These are phyloP conservation scores for Gilbertella persicaria DNA, from an alignment of 371 early-diverging fungal genomes.

Conservation along the genomic window DNA sequence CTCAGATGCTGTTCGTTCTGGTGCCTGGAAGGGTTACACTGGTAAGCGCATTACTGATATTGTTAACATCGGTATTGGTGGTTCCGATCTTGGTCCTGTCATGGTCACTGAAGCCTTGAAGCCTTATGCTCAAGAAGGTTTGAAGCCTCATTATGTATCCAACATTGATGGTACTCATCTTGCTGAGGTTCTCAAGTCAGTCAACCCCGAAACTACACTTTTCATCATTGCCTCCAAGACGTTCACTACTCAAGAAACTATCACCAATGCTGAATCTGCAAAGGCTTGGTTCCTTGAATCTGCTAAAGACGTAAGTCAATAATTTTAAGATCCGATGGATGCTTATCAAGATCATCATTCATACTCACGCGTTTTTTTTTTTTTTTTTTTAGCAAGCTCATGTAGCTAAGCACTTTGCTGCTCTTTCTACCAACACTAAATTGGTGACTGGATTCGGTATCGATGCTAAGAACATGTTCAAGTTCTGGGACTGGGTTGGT, in stretches of 20 bases:
- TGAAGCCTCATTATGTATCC: conserved; percentile 94
- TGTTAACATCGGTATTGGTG: conserved; percentile 99
- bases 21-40: conserved; percentile 93
- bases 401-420: conserved; percentile 99
- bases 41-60: conserved; percentile 93
- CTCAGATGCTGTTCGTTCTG: conserved; percentile 82
- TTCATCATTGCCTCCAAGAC: conserved; percentile 99
- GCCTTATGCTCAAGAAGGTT: conserved; percentile 78
- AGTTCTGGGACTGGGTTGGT: conserved; percentile 99
- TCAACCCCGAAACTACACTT: conserved; percentile 90
- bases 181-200: conserved; percentile 84
- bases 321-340: conserved; percentile 1
- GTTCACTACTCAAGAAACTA: conserved; percentile 99
- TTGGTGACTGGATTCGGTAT: conserved; percentile 94
- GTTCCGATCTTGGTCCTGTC: conserved; percentile 99
- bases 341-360: conserved; percentile 21
- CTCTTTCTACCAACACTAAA: conserved; percentile 95
- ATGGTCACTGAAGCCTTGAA: conserved; percentile 98
- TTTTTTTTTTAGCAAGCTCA: conserved; percentile 57
- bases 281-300: conserved; percentile 89
- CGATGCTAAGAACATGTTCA: conserved; percentile 93
- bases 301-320: conserved; percentile 79
- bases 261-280: conserved; percentile 96
- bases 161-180: conserved; percentile 99
- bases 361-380: conserved; percentile 12